phyloP scores from a whole-genome alignment of 371 early-diverging fungal species.

The Syncephalastrum contaminatum region DNA sequence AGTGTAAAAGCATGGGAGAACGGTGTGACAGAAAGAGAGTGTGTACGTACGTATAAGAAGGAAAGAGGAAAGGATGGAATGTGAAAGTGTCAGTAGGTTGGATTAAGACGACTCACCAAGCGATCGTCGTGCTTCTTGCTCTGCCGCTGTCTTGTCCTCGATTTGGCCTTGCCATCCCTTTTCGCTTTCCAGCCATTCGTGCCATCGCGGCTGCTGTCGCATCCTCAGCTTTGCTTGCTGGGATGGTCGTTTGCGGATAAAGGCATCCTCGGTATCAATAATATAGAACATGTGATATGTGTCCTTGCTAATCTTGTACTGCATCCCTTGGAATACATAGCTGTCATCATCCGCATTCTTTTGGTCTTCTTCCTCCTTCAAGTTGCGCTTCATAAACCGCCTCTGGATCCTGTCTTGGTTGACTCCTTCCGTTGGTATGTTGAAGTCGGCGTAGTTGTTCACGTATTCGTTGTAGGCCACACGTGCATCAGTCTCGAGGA shows the following conservation, averaged over 20 bases:
- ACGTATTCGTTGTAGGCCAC: constrained; percentile 89
- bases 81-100: too few relatives aligned
- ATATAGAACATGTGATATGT: constrained; percentile 54
- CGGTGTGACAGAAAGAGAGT: background rate
- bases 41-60: too few relatives aligned
- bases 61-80: too few relatives aligned
- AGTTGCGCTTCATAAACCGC: constrained; percentile 56
- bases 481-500: constrained; percentile 47
- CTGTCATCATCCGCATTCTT: constrained; percentile 22
- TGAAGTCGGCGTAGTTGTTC: constrained; percentile 76
- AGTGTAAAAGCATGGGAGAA: too few relatives aligned
- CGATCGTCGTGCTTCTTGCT: constrained; percentile 11
- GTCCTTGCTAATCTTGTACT: constrained; percentile 45
- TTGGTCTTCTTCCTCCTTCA: background rate
- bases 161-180: constrained; percentile 17
- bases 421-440: constrained; percentile 65
- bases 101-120: background rate
- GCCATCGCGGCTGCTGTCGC: constrained; percentile 10
- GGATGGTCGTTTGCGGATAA: constrained; percentile 22
- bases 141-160: constrained; percentile 12
- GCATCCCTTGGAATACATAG: constrained; percentile 34
- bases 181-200: constrained; percentile 17
- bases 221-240: background rate
- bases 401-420: constrained; percentile 34
- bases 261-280: constrained; percentile 45